Evolutionary conservation across 106 monocot species (phyloP), one percentile per base, ranked within the genome.

Genomic region (Gastrodia elata): DNA sequence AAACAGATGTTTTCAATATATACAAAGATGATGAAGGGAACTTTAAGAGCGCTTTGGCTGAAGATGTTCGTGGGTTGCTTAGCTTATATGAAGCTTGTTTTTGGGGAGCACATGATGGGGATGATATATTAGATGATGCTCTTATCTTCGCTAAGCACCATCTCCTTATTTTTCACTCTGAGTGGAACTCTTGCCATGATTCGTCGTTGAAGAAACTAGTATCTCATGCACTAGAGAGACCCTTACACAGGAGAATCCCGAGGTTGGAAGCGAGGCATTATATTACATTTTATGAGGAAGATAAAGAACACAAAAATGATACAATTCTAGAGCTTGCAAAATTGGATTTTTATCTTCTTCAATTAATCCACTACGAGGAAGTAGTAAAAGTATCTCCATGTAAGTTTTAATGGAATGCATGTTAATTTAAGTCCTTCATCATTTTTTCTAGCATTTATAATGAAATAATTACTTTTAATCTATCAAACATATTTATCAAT

Each of bases 11-110:
- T 1, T 61, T 61, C 3, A 13, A 14, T 0, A 61, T 28, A 61
- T 61, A 28, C 13, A 61, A 61, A 30, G 61, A 61, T 28, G 61
- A 61, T 10, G 61, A 30, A 13, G 76, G 76, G 25, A 56, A 38
- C 8, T 77, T 69, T 9, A 52, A 26, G 38, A 33, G 24, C 3
- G 8, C 8, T 16, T 56, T 77, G 20, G 55, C 2, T 20, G 15
- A 25, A 13, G 69, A 77, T 26, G 26, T 22, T 7, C 38, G 49
- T 6, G 76, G 76, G 5, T 7, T 77, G 1, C 48, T 70, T 2
- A 55, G 76, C 37, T n/a, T 77, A 32, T 69, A 77, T 38, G 76
- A 77, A 27, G 76, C 69, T 5, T 44, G 68, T n/a, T 56, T 68
- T 39, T 35, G 68, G 3, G 35, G 24, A 6, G 70, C 34, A 2